Evolutionary conservation across 805 yeast species (phyloP).

Genomic region (Kockiozyma suomiensis): DNA sequence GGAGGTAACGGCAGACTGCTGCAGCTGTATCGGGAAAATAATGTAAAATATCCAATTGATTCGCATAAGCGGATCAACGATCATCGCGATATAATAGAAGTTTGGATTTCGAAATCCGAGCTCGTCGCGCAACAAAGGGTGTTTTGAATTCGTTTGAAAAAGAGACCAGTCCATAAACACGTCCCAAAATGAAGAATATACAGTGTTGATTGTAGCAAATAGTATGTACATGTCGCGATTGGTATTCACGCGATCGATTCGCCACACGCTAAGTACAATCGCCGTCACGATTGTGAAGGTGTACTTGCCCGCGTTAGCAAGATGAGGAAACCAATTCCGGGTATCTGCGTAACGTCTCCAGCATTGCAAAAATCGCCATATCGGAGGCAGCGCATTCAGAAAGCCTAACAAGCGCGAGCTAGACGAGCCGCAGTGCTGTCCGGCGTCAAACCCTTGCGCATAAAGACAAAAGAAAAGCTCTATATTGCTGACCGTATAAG

Average conservation of each 20-base stretch:
- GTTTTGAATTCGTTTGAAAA: slow-evolving; percentile 62
- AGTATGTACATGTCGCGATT: slow-evolving; percentile 64
- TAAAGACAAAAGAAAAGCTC: slow-evolving; percentile 86
- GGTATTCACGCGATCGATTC: slow-evolving; percentile 55
- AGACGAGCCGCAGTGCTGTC: slow-evolving; percentile 69
- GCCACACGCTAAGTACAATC: slow-evolving; percentile 72
- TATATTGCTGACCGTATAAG: slow-evolving; percentile 83
- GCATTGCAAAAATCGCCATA: slow-evolving; percentile 91
- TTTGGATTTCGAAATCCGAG: slow-evolving; percentile 62
- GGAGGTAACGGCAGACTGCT: slow-evolving; percentile 85
- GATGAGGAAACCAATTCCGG: slow-evolving; percentile 94
- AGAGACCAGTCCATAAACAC: slow-evolving; percentile 95
- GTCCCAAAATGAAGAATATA: slow-evolving; percentile 80
- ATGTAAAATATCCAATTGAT: slow-evolving; percentile 94
- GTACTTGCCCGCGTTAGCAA: slow-evolving; percentile 85
- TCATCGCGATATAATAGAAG: slow-evolving; percentile 73
- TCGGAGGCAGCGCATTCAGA: slow-evolving; percentile 77
- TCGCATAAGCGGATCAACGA: slow-evolving; percentile 70
- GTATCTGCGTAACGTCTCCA: slow-evolving; percentile 88
- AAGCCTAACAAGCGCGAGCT: slow-evolving; percentile 80
- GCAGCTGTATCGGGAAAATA: slow-evolving; percentile 70
- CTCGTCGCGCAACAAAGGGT: slow-evolving; percentile 68
- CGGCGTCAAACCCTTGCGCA: slow-evolving; percentile 61
- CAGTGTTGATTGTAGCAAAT: slow-evolving; percentile 73
- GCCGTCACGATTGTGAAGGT: slow-evolving; percentile 66